Evolutionary conservation across 768 basidiomycete species (phyloP).

Genomic region (Pisolithus sp.): DNA sequence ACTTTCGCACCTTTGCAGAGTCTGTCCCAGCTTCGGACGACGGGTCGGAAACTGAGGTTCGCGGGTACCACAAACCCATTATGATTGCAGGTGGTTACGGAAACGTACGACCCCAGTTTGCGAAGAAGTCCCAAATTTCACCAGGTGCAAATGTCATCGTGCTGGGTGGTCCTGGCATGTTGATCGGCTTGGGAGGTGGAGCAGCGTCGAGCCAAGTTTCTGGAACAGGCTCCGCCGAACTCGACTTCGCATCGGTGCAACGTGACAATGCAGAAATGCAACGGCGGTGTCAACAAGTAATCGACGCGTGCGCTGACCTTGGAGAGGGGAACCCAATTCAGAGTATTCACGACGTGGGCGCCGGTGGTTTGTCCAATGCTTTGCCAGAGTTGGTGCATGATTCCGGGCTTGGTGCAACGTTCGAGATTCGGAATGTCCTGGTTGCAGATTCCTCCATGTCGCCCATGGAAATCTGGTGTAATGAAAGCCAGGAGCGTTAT

Average conservation of each 20-base stretch:
- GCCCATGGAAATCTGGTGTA: constrained; percentile 99
- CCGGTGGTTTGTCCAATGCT: constrained; percentile 94
- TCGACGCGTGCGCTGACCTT: constrained; percentile 77
- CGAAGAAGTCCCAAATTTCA: constrained; percentile 69
- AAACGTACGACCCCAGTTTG: constrained; percentile 80
- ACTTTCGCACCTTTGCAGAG: constrained; percentile 93
- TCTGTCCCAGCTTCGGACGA: constrained; percentile 51
- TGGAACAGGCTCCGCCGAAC: constrained; percentile 82
- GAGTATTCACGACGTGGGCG: constrained; percentile 97
- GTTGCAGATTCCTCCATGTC: constrained; percentile 93
- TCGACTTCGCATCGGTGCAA: constrained; percentile 98
- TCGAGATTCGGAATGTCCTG: constrained; percentile 91
- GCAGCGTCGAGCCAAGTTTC: constrained; percentile 93
- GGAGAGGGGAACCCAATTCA: constrained; percentile 70
- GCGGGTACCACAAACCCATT: constrained; percentile 99
- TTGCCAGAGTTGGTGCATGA: constrained; percentile 97
- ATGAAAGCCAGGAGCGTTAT: constrained; percentile 97
- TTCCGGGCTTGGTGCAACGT: constrained; percentile 80
- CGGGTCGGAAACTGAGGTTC: constrained; percentile 49
- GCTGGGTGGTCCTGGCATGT: constrained; percentile 90
- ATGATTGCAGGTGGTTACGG: constrained; percentile 99
- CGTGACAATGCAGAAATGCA: constrained; percentile 99
- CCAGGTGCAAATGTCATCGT: constrained; percentile 87
- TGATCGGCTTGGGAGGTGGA: constrained; percentile 95
- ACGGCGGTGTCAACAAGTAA: constrained; percentile 93